Base-by-base conservation (phyloP, 2,329 filamentous ascomycete species). In the Colletotrichum viniferum region DNA sequence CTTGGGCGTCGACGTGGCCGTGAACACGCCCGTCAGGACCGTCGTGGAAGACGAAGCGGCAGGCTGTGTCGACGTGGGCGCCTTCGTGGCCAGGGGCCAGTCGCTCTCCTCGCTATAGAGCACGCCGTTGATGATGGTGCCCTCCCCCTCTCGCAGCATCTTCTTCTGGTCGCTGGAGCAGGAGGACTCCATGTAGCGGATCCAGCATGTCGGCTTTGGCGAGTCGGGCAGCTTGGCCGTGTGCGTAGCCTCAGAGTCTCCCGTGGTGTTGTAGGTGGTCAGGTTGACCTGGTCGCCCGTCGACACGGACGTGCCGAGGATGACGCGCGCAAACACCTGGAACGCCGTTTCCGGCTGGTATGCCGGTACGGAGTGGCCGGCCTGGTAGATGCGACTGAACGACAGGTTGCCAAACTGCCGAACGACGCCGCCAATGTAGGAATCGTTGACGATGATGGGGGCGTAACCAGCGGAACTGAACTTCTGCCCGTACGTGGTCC, bases 321-420 rank as follows among this genome's bases (percentile, higher is more conserved):
- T 85, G 61, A 92, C 90, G 34, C 92, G 88, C 32, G 90, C 88
- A 79, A 94, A 93, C 52, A 93, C 84, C 77, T 89, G 88, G 73
- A 92, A 87, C 4, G 90, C 85, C 5, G 91, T 91, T 79, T 90
- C 85, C 14, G 91, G 92, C 83, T 93, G 91, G 80, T 91, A 91
- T 69, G 87, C 89, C 0, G 91, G 88, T 1, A 92, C 89, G 67
- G 91, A 88, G 79, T 94, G 92, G 3, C 93, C 92, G 18, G 92
- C 88, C 79, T 94, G 90, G 81, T 92, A 94, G 63, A 94, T 87
- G 9, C 92, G 88, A 69, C 90, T 91, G 81, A 94, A 94, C 18
- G 89, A 92, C 69, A 94, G 88, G 78, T 96, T 96, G 13, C 93
- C 94, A 79, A 91, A 94, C 82, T 97, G 94, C 5, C 94, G 90